Evolutionary conservation across 257 asterid genomes (phyloP).

Genomic region (Capsicum chinense): DNA sequence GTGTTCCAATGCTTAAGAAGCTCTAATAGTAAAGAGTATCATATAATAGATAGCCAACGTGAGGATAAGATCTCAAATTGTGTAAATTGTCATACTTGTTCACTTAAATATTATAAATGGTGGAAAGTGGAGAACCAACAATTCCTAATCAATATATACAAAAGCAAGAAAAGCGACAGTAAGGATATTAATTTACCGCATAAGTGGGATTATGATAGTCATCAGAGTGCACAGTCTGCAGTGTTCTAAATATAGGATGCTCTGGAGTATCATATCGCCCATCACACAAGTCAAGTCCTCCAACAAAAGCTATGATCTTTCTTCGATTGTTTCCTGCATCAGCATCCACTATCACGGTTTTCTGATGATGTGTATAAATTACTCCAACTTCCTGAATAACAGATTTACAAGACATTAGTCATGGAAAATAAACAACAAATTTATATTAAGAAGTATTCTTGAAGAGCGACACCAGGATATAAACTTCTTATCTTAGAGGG

Average conservation of each 20-base stretch:
- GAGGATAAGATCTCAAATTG: neutral
- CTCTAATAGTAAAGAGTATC: neutral
- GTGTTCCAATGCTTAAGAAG: neutral
- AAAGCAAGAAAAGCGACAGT: conserved; percentile 5
- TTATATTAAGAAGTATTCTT: no score
- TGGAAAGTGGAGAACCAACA: neutral
- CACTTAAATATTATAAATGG: neutral
- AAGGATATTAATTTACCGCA: conserved; percentile 51
- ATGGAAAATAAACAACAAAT: neutral
- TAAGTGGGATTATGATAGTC: conserved; percentile 97
- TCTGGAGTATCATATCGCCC: conserved; percentile 93
- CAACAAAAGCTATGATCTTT: conserved; percentile 78
- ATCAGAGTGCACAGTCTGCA: conserved; percentile 67
- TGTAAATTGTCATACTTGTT: neutral
- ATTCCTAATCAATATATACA: neutral
- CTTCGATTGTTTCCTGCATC: conserved; percentile 87
- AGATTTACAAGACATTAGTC: neutral
- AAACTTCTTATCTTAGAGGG: neutral
- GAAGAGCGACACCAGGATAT: neutral
- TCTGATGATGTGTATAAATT: conserved; percentile 97
- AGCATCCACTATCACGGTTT: conserved; percentile 93
- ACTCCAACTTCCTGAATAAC: conserved; percentile 85
- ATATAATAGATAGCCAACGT: neutral
- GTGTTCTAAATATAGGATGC: conserved; percentile 79
- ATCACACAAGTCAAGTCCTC: conserved; percentile 93